Evolutionary conservation across 2,329 filamentous ascomycete species (phyloP).

Genomic region (Fusarium nygamai): DNA sequence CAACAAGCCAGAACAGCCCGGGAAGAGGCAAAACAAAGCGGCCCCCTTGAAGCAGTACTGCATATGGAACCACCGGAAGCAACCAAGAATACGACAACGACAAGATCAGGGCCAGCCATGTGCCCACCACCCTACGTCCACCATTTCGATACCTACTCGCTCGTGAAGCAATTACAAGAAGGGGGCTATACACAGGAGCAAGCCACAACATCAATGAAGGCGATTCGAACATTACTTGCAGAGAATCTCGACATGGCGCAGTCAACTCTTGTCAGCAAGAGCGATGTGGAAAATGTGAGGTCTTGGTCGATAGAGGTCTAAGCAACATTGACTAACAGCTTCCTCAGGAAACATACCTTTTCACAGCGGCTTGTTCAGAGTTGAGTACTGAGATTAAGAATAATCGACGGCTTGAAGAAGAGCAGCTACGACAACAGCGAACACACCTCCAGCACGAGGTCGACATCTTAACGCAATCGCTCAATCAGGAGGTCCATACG

Average conservation of each 20-base stretch:
- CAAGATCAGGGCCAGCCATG: conserved; percentile 70
- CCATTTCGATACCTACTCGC: conserved; percentile 93
- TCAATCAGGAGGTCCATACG: conserved; percentile 83
- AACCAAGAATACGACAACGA: conserved; percentile 38
- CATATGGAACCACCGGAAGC: conserved; percentile 57
- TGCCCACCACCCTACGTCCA: conserved; percentile 85
- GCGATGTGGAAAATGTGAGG: conserved; percentile 82
- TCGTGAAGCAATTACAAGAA: conserved; percentile 82
- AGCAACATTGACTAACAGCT: conserved; percentile 21
- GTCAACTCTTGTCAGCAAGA: conserved; percentile 84
- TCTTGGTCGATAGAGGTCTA: not conserved
- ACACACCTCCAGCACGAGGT: conserved; percentile 91
- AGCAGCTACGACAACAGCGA: conserved; percentile 83
- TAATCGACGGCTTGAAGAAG: conserved; percentile 78
- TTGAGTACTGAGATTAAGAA: conserved; percentile 87
- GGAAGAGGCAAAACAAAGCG: conserved; percentile 54
- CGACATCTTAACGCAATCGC: conserved; percentile 87
- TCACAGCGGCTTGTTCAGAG: conserved; percentile 92
- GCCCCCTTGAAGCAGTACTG: conserved; percentile 62
- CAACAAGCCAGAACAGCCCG: conserved; percentile 44
- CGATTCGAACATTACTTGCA: conserved; percentile 79
- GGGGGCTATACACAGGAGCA: conserved; percentile 79
- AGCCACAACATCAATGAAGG: conserved; percentile 91
- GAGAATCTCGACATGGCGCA: conserved; percentile 85
- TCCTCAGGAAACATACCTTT: conserved; percentile 82